phyloP scores from a whole-genome alignment of 257 asterid genomes.

The Capsicum rhomboideum region DNA sequence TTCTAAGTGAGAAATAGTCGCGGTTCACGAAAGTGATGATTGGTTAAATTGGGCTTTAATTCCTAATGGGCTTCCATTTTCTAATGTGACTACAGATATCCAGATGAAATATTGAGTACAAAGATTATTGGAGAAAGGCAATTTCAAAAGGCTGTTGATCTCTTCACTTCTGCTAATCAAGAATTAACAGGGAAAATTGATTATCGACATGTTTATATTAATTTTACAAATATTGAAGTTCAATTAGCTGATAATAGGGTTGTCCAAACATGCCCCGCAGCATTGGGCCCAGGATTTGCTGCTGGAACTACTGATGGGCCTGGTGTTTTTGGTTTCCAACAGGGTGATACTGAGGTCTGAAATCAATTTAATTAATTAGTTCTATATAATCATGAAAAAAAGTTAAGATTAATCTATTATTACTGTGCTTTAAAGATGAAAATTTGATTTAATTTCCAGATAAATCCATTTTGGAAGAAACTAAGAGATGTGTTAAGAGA shows the following conservation, averaged over 20 bases:
- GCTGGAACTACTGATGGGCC: slow-evolving; percentile 79
- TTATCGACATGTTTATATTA: slow-evolving; percentile 31
- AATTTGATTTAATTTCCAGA: slow-evolving; percentile 11
- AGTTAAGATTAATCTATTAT: neutral
- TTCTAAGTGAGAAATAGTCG: no score
- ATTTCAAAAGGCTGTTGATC: slow-evolving; percentile 41
- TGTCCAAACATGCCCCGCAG: slow-evolving; percentile 61
- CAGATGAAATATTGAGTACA: slow-evolving; percentile 55
- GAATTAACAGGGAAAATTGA: slow-evolving; percentile 49
- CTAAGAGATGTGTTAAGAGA: slow-evolving; percentile 34
- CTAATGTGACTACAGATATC: slow-evolving; percentile 22
- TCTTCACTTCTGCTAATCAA: slow-evolving; percentile 33
- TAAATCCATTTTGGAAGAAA: slow-evolving; percentile 43
- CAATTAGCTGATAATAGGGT: slow-evolving; percentile 28
- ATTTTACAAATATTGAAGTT: slow-evolving; percentile 39
- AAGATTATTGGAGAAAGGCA: slow-evolving; percentile 58
- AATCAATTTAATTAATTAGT: neutral
- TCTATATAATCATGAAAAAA: neutral
- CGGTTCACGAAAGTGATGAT: no score
- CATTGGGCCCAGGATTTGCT: slow-evolving; percentile 57
- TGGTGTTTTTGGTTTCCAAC: slow-evolving; percentile 52
- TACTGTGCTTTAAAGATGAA: neutral
- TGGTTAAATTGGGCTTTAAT: neutral
- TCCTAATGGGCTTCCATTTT: neutral
- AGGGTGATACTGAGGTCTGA: slow-evolving; percentile 48